Conservation (phyloP, 2,329 filamentous ascomycete species). For the Thermoascus crustaceus region DNA sequence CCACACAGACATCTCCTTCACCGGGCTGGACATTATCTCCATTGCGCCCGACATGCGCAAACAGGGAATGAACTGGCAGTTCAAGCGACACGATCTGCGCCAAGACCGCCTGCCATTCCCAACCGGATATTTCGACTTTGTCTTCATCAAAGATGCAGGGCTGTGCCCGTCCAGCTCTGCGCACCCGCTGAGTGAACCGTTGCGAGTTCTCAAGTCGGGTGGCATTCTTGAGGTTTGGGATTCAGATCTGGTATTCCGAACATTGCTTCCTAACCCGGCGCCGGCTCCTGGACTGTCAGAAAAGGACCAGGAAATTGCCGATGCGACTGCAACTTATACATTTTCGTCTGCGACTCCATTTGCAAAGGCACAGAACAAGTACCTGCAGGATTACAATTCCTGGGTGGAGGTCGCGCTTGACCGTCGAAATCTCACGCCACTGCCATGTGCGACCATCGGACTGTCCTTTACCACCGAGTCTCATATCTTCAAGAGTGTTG, state of each 20-base stretch:
- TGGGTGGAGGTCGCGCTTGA: conserved; percentile 76
- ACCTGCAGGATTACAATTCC: conserved; percentile 70
- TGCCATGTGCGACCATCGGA: conserved; percentile 70
- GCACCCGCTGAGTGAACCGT: conserved; percentile 62
- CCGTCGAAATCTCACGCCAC: conserved; percentile 57
- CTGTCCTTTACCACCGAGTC: conserved; percentile 75
- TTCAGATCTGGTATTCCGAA: conserved; percentile 73
- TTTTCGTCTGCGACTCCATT: conserved; percentile 78
- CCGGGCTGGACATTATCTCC: conserved; percentile 72
- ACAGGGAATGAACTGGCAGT: conserved; percentile 77
- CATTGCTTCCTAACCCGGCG: conserved; percentile 69
- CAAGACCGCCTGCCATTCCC: conserved; percentile 67
- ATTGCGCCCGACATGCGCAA: conserved; percentile 57
- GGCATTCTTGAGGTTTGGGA: conserved; percentile 86
- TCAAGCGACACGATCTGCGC: conserved; percentile 79
- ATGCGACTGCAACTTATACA: conserved; percentile 68
- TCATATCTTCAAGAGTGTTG: conserved; percentile 60
- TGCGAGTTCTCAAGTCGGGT: conserved; percentile 68
- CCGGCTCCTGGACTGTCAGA: conserved; percentile 49
- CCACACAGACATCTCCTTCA: conserved; percentile 63
- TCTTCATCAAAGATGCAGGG: conserved; percentile 79
- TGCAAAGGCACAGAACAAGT: conserved; percentile 70
- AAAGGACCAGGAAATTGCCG: conserved; percentile 56
- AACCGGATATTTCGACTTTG: conserved; percentile 72
- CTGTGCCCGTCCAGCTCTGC: conserved; percentile 54